Base-by-base conservation (phyloP, 208 protist genomes). In the Trypanosoma grayi region DNA sequence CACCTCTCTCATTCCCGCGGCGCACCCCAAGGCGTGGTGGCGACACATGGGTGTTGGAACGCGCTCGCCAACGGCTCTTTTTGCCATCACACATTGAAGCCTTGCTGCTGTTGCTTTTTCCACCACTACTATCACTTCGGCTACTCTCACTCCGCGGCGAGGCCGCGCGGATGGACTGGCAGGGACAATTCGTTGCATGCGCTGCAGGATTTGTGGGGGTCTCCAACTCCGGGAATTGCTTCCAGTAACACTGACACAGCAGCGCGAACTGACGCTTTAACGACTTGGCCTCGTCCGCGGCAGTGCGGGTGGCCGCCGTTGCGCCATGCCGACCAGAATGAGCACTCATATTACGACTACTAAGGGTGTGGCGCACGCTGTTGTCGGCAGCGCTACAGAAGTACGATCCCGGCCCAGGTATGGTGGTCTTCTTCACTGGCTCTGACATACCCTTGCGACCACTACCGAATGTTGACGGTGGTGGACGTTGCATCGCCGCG, bases 201-300 rank as follows among this genome's bases (percentile, higher is more conserved):
- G 85, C 73, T 30, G 82, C 66, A 1, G 85, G 82, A 70, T 90
- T 89, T 33, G 77, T 77, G 20, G 85, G 69, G 64, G 85, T 85
- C 14, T 68, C 74, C 20, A 87, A n/a, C 14, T 79, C 75, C 2
- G 57, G 58, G 14, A 66, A 50, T 28, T 71, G 40, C 33, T 50
- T 65, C 74, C 68, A 75, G 24, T 75, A 73, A 44, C 74, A 75
- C 16, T 61, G 47, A 47, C 74, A 76, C 4, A 46, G 14, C 28
- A 58, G n/a, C 16, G 46, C 20, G 27, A 68, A 74, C 39, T 66
- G 54, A 22, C 44, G 20, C 8, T 24, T 41, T 34, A 41, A 57
- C 16, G 34, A 31, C 47, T 53, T 57, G 3, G 14, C 27, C 30
- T 46, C 22, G 53, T 69, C 46, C 27, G 18, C 40, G 9, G 39